These are phyloP conservation scores for Saraca asoca DNA, from an alignment of 331 rosid species.

Conservation along the genomic window DNA sequence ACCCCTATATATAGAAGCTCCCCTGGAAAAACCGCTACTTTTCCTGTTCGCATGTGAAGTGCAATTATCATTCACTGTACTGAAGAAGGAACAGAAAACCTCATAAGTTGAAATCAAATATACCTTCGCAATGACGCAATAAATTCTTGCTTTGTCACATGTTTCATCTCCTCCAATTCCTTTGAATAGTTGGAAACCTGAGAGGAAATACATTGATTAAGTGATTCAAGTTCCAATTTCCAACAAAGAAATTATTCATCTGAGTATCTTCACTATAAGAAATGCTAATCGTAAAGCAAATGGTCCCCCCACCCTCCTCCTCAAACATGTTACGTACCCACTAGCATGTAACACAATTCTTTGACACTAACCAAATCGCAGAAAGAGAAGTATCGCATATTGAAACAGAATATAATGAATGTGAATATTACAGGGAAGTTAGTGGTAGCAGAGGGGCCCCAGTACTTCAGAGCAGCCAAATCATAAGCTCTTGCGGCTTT, in stretches of 20 bases:
- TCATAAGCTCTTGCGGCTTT: slow-evolving; percentile 98
- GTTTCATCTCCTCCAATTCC: slow-evolving; percentile 93
- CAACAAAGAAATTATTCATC: too few species aligned
- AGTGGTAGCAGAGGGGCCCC: slow-evolving; percentile 96
- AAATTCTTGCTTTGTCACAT: slow-evolving; percentile 90
- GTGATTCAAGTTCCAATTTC: not conserved
- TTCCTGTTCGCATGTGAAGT: slow-evolving; percentile 52
- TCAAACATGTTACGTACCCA: too few species aligned
- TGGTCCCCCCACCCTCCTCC: too few species aligned
- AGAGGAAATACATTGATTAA: not conserved
- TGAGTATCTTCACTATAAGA: too few species aligned
- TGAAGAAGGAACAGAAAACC: not conserved
- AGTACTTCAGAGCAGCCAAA: slow-evolving; percentile 95
- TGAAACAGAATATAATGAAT: slow-evolving; percentile 1
- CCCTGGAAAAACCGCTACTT: slow-evolving; percentile 96
- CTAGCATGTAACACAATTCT: slow-evolving; percentile 26
- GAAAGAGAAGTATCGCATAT: not conserved
- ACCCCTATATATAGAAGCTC: slow-evolving; percentile 91
- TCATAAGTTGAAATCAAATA: not conserved
- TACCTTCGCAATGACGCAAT: slow-evolving; percentile 94
- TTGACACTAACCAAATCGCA: slow-evolving; percentile 26
- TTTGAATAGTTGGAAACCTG: slow-evolving; percentile 71
- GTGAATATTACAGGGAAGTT: slow-evolving; percentile 76
- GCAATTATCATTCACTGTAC: not conserved
- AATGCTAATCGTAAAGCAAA: too few species aligned